A percentile compares a stretch with the other conserved stretches of the same genome.
phyloP scores from a whole-genome alignment of 2,329 filamentous ascomycete genomes.

The Epichloe uncinata region DNA sequence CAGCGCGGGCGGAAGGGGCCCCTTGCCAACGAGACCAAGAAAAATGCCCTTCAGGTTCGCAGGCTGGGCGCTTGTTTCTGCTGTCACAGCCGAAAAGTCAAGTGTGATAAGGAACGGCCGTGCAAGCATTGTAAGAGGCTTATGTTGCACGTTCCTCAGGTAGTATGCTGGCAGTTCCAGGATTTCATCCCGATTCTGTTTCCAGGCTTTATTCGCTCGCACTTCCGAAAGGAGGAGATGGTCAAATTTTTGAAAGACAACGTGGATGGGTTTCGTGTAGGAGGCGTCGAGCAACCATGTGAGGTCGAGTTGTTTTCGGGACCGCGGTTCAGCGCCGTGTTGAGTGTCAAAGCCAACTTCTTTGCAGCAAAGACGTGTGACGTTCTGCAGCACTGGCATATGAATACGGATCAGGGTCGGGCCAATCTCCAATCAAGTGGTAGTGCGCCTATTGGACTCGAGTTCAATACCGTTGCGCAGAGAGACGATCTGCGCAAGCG shows the following conservation, averaged over 20 bases:
- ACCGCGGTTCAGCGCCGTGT: slow-evolving; percentile 26
- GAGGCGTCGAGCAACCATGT: slow-evolving; percentile 27
- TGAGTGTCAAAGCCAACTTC: slow-evolving; percentile 37
- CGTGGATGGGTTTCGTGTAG: slow-evolving; percentile 29
- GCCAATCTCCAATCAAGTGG: slow-evolving; percentile 28
- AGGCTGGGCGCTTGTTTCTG: slow-evolving; percentile 44
- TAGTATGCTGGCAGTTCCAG: slow-evolving; percentile 45
- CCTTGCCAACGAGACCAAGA: slow-evolving; percentile 38
- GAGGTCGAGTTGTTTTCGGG: slow-evolving; percentile 37
- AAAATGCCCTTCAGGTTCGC: slow-evolving; percentile 40
- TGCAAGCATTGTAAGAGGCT: slow-evolving; percentile 45
- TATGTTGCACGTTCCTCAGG: slow-evolving; percentile 33
- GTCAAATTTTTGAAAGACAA: slow-evolving; percentile 33
- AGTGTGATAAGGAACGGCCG: slow-evolving; percentile 40
- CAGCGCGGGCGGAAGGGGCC: slow-evolving; percentile 44
- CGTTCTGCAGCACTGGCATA: slow-evolving; percentile 38
- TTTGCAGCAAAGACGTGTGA: slow-evolving; percentile 36
- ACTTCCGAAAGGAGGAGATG: slow-evolving; percentile 39
- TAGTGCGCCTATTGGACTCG: slow-evolving; percentile 38
- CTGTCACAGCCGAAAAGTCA: slow-evolving; percentile 46
- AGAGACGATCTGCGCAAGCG: slow-evolving; percentile 33
- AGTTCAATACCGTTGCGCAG: slow-evolving; percentile 27
- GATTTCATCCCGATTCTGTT: slow-evolving; percentile 41
- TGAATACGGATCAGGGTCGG: slow-evolving; percentile 22
- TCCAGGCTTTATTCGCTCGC: slow-evolving; percentile 35